Base-by-base conservation (phyloP, 768 basidiomycete species). In the Termitomyces sp. region DNA sequence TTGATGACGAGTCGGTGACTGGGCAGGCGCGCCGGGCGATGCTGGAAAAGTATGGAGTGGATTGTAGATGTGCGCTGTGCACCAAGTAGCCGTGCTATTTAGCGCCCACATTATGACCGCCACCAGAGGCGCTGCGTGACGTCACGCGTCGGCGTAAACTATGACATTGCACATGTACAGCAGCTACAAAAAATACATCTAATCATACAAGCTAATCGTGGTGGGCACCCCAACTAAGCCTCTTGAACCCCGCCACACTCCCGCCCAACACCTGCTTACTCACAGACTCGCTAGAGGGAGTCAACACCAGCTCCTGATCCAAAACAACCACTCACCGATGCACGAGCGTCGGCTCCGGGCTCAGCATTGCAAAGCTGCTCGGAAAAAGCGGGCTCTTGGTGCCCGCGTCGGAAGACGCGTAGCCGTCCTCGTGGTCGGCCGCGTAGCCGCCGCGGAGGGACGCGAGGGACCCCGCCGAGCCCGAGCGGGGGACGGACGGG, bases 361-460 rank as follows among this genome's bases (percentile, higher is more conserved):
- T 80, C 60, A 93, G 70, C 55, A 81, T 80, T 33, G 88, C 82
- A 70, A 93, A 95, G 66, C 82, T 90, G 62, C 83, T 87, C 3
- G 90, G 89, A 74, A 95, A 95, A 7, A 93, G 72, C 15, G 91
- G 92, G 62, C 85, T 81, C 0, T 90, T 92, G 2, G 87, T 84
- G 1, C 75, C 77, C 15, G 28, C n/a, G 42, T 1, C 49, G n/a
- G 3, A 77, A 70, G 66, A 83, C 74, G 64, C n/a, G 24, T 84
- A 81, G 13, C 69, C 70, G 15, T 68, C 70, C 20, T 68, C 63
- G n/a, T 65, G 61, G 13, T 58, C 61, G 9, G 55, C 54, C 36
- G 47, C 29, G 51, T 59, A 49, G 6, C 52, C 53, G 34, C 52
- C 59, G 15, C 10, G 8, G 52, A 49, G 65, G 5, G 29, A 20